phyloP scores from a whole-genome alignment of 352 stramenopile species.

The Globisporangium emineosum region DNA sequence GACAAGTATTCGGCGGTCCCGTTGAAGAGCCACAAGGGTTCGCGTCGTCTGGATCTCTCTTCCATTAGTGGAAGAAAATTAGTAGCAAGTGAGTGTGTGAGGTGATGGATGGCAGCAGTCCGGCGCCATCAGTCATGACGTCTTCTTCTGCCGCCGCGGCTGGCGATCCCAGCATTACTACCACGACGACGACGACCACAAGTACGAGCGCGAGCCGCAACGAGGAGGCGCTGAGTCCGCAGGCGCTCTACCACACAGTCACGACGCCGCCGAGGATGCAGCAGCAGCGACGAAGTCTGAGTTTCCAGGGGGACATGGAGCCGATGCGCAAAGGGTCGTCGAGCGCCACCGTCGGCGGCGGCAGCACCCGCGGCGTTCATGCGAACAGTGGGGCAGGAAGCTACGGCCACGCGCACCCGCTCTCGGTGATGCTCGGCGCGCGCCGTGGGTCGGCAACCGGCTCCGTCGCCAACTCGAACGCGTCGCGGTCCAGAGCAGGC shows the following conservation, averaged over 20 bases:
- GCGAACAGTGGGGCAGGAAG: not conserved
- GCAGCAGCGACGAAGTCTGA: not conserved
- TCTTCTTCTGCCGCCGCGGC: not conserved
- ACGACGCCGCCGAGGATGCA: slow-evolving; percentile 23
- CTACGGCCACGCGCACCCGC: slow-evolving; percentile 39
- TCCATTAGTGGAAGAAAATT: not conserved
- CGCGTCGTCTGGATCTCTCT: not conserved
- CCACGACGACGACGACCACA: not conserved
- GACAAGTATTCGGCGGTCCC: no score
- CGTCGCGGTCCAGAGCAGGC: slow-evolving; percentile 1
- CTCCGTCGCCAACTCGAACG: not conserved
- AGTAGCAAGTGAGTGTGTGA: not conserved
- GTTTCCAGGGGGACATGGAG: slow-evolving; percentile 18
- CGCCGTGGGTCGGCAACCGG: slow-evolving; percentile 9
- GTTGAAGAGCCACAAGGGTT: not conserved
- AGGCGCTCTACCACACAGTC: slow-evolving; percentile 26
- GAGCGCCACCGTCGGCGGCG: not conserved
- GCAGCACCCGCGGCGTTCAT: slow-evolving; percentile 9
- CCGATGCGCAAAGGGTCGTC: not conserved
- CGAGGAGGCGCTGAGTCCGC: not conserved
- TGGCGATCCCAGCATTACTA: not conserved
- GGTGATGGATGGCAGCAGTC: slow-evolving; percentile 6
- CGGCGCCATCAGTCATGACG: not conserved
- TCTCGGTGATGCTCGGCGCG: slow-evolving; percentile 40
- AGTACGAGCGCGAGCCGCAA: not conserved